Conservation (phyloP, 306 rosid genomes). For the Hylodesmum podocarpum region DNA sequence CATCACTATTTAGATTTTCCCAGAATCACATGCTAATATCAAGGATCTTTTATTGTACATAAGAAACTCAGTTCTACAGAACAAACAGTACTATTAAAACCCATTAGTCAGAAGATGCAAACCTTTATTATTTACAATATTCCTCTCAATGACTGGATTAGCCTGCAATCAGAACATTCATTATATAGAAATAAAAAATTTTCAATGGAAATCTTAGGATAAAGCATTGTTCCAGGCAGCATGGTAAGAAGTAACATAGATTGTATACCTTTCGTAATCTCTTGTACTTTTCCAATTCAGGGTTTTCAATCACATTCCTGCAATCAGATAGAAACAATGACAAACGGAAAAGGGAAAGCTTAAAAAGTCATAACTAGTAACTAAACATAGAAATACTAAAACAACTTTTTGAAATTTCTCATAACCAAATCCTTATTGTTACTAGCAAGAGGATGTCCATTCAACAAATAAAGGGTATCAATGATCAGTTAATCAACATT, state of each 20-base stretch:
- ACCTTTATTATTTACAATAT: conserved; percentile 72
- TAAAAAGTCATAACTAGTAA: conserved; percentile 12
- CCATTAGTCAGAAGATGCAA: conserved; percentile 23
- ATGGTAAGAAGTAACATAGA: not conserved
- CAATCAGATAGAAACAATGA: conserved; percentile 28
- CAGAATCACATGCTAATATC: conserved; percentile 6
- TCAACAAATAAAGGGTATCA: not conserved
- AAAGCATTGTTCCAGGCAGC: conserved; percentile 8
- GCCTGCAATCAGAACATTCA: conserved; percentile 56
- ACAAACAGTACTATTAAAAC: conserved; percentile 9
- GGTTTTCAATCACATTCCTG: conserved; percentile 89
- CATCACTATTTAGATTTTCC: not conserved
- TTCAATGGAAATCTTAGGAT: not conserved
- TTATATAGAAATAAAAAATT: not conserved
- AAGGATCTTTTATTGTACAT: not conserved
- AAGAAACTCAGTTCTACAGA: conserved; percentile 10
- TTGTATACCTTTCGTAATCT: conserved; percentile 73
- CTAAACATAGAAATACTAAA: not conserved
- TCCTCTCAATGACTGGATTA: conserved; percentile 72
- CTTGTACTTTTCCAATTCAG: conserved; percentile 68
- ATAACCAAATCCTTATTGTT: conserved; percentile 10
- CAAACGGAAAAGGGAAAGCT: conserved; percentile 8
- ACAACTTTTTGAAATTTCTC: not conserved
- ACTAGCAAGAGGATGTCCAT: not conserved
- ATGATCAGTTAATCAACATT: not conserved